Conservation (phyloP, 495 filamentous ascomycete species). For the Neurospora sp. region DNA sequence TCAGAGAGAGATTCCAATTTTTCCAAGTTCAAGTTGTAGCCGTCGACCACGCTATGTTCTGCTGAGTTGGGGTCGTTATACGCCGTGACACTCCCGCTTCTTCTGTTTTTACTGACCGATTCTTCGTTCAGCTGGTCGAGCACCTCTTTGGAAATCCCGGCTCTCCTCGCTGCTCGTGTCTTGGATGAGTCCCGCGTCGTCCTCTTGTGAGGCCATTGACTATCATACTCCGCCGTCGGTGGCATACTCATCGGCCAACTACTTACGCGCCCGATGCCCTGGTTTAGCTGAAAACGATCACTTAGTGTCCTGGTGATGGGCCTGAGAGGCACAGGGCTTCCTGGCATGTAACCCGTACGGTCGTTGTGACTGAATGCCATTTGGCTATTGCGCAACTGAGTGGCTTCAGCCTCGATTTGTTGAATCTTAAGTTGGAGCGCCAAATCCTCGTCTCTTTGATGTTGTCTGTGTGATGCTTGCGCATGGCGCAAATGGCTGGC, state of each 20-base stretch:
- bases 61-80: background rate
- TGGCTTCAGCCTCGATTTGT: background rate
- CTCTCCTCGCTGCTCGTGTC: background rate
- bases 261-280: background rate
- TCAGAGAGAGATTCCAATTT: background rate
- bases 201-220: background rate
- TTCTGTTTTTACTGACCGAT: background rate
- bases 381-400: background rate
- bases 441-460: background rate
- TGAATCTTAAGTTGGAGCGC: background rate
- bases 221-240: background rate
- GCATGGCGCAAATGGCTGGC: background rate
- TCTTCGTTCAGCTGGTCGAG: background rate
- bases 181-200: background rate
- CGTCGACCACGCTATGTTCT: background rate
- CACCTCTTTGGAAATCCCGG: background rate
- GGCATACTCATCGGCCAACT: background rate
- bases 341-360: background rate
- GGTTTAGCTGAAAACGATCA: background rate
- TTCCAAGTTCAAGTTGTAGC: background rate
- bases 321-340: background rate
- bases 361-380: background rate
- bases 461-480: background rate
- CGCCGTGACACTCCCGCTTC: background rate
- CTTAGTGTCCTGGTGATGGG: background rate